These are phyloP conservation scores for Rhodosorus marinus DNA, from an alignment of 23 red algal genomes.

Conservation along the genomic window DNA sequence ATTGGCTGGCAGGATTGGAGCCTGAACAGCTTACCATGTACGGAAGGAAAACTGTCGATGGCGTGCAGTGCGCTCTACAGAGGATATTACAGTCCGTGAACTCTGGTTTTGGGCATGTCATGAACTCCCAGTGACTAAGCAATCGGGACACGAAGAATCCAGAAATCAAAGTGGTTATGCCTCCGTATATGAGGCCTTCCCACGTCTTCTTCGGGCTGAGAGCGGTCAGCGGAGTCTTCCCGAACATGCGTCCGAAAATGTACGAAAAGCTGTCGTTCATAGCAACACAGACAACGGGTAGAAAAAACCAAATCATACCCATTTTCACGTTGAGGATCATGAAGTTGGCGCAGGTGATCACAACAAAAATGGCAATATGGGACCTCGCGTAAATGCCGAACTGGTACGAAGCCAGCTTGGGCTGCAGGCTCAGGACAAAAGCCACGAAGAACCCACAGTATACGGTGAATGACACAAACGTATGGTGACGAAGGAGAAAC, in stretches of 20 bases:
- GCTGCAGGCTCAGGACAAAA: slow-evolving; percentile 63
- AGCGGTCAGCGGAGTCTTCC: slow-evolving; percentile 32
- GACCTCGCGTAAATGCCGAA: slow-evolving; percentile 71
- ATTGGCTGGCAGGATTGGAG: too few relatives aligned
- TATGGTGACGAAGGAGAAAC: slow-evolving; percentile 70
- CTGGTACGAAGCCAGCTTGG: slow-evolving; percentile 55
- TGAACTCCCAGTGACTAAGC: slow-evolving; percentile 34
- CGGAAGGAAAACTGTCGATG: slow-evolving; percentile 12
- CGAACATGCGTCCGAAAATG: slow-evolving; percentile 70
- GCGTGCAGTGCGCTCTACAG: slow-evolving; percentile 28
- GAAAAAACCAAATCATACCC: slow-evolving; percentile 90
- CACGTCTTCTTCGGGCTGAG: slow-evolving; percentile 96
- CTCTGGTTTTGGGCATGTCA: slow-evolving; percentile 81
- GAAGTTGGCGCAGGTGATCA: slow-evolving; percentile 83
- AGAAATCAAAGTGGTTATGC: slow-evolving; percentile 57
- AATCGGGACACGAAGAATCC: slow-evolving; percentile 41
- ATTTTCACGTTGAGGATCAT: slow-evolving; percentile 83
- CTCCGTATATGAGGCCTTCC: slow-evolving; percentile 95
- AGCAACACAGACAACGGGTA: slow-evolving; percentile 70
- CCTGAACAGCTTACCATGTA: too few relatives aligned
- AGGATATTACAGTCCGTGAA: slow-evolving; percentile 69
- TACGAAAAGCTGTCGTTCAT: slow-evolving; percentile 89
- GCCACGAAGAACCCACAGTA: slow-evolving; percentile 72
- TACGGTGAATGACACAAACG: slow-evolving; percentile 65
- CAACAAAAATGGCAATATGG: slow-evolving; percentile 49